Percentiles rank a stretch among this genome's conserved stretches.
Evolutionary conservation across 2,329 filamentous ascomycete species (phyloP).

Genomic region (Immersiporthe knoxdaviesiana): DNA sequence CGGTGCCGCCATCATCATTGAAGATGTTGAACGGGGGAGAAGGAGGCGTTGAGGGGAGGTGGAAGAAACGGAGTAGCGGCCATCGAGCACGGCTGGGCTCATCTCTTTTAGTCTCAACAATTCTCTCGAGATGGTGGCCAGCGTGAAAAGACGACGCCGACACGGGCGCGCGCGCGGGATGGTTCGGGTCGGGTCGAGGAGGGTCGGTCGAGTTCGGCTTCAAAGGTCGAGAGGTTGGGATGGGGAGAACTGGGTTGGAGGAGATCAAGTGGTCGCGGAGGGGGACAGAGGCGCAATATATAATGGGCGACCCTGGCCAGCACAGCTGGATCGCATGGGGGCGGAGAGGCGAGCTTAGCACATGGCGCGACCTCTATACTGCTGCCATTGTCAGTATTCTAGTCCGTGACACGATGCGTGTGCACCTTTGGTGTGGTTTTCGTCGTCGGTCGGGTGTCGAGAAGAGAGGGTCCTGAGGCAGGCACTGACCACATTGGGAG

Average conservation of each 20-base stretch:
- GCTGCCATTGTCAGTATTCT: slow-evolving; percentile 24
- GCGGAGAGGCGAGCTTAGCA: slow-evolving; percentile 36
- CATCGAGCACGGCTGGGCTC: slow-evolving; percentile 49
- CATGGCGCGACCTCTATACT: slow-evolving; percentile 36
- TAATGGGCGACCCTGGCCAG: slow-evolving; percentile 38
- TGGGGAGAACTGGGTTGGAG: not conserved
- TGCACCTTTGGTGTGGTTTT: not conserved
- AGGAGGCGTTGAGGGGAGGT: slow-evolving; percentile 43
- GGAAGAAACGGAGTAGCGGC: slow-evolving; percentile 54
- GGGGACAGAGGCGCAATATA: slow-evolving; percentile 22
- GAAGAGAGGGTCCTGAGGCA: slow-evolving; percentile 17
- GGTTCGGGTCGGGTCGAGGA: slow-evolving; percentile 11
- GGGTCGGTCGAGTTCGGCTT: slow-evolving; percentile 18
- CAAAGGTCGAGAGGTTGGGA: slow-evolving; percentile 20
- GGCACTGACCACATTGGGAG: slow-evolving; percentile 29
- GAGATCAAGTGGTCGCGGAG: not conserved
- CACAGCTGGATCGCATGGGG: slow-evolving; percentile 42
- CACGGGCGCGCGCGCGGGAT: slow-evolving; percentile 4
- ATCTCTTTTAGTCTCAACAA: slow-evolving; percentile 39
- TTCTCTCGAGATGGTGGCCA: slow-evolving; percentile 28
- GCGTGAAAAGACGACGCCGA: slow-evolving; percentile 25
- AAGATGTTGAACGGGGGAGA: slow-evolving; percentile 59
- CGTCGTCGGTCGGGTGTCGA: no score
- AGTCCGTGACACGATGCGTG: not conserved
- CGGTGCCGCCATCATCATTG: slow-evolving; percentile 47